Conservation (phyloP, 352 stramenopile species). For the Nothophytophthora sp. region DNA sequence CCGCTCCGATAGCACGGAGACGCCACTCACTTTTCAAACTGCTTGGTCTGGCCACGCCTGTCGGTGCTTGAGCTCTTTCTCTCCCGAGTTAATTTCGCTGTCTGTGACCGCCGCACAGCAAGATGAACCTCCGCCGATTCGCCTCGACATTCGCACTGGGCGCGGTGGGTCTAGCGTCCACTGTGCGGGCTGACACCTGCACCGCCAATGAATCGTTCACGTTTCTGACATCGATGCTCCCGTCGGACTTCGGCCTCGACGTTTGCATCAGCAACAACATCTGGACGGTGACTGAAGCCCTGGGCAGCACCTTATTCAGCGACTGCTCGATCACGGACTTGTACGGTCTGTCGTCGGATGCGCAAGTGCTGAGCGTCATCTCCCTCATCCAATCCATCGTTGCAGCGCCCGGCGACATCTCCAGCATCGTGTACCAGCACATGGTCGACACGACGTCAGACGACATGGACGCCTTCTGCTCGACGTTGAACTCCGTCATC, state of each 20-base stretch:
- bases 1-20: no score
- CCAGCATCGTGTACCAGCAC: constrained; percentile 38
- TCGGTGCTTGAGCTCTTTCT: no score
- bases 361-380: constrained; percentile 27
- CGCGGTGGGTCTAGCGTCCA: constrained; percentile 8
- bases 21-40: no score
- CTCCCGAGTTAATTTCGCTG: no score
- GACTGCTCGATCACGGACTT: constrained; percentile 36
- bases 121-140: constrained; percentile 28
- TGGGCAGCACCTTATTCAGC: constrained; percentile 19
- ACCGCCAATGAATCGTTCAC: constrained; percentile 23
- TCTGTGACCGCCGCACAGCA: no score
- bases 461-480: constrained; percentile 43
- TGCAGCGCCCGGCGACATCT: constrained; percentile 34
- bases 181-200: constrained; percentile 3
- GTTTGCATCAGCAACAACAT: constrained; percentile 50
- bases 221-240: constrained; percentile 28
- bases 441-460: constrained; percentile 34
- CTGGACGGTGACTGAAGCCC: constrained; percentile 21
- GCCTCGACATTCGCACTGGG: constrained; percentile 8
- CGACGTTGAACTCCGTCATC: constrained; percentile 32
- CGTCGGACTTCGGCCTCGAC: constrained; percentile 37
- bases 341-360: constrained; percentile 23
- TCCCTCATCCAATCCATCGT: constrained; percentile 29
- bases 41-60: no score